Evolutionary conservation across 768 basidiomycete species (phyloP).

Genomic region (Nidularia pulvinata): DNA sequence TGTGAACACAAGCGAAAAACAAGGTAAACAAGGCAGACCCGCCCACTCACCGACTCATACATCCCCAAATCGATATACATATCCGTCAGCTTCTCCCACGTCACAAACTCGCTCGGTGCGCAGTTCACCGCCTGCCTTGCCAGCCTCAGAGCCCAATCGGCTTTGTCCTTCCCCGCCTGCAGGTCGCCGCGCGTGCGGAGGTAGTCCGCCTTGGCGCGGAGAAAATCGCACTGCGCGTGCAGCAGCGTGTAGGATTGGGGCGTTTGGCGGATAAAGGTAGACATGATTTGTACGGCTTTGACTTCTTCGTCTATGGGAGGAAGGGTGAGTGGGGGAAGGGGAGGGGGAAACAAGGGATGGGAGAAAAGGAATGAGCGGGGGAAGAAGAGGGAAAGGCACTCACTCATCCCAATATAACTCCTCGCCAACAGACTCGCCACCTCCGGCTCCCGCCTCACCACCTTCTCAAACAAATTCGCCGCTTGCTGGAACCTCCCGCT

Average conservation of each 20-base stretch:
- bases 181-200: no score
- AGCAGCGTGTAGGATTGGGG: slow-evolving; percentile 94
- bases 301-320: slow-evolving; percentile 86
- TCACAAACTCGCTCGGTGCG: slow-evolving; percentile 98
- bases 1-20: slow-evolving; percentile 16
- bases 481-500: slow-evolving; percentile 85
- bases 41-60: slow-evolving; percentile 63
- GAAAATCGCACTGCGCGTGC: slow-evolving; percentile 93
- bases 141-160: slow-evolving; percentile 89
- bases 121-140: slow-evolving; percentile 97
- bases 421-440: slow-evolving; percentile 84
- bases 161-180: slow-evolving; percentile 56
- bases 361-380: background rate
- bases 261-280: slow-evolving; percentile 76
- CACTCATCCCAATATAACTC: slow-evolving; percentile 98
- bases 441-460: slow-evolving; percentile 85
- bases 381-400: slow-evolving; percentile 24
- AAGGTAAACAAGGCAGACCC: no score
- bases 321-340: background rate
- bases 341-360: slow-evolving; percentile 22
- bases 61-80: slow-evolving; percentile 90
- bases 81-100: slow-evolving; percentile 98
- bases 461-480: slow-evolving; percentile 93
- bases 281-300: slow-evolving; percentile 95
- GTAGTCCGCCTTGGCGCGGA: slow-evolving; percentile 44